Evolutionary conservation across 177 flowering plant genomes (phyloP).

Genomic region (Telopea speciosissima): DNA sequence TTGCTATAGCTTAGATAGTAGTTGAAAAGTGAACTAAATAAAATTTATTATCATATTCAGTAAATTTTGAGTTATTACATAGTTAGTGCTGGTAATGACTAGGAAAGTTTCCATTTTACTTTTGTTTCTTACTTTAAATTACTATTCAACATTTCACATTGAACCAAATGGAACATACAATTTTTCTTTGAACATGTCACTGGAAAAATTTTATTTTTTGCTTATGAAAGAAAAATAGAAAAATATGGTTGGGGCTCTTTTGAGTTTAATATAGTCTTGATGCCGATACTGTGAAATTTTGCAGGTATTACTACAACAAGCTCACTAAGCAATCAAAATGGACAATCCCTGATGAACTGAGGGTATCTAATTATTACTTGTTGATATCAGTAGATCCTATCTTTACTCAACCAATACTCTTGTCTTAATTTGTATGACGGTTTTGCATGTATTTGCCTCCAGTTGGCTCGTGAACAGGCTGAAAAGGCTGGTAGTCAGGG

Average conservation of each 20-base stretch:
- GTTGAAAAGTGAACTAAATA: too few relatives aligned
- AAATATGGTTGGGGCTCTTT: background rate
- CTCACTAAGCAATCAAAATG: slow-evolving; percentile 84
- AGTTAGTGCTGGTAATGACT: too few relatives aligned
- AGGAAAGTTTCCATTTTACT: too few relatives aligned
- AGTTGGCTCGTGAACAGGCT: slow-evolving; percentile 82
- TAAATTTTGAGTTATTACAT: too few relatives aligned
- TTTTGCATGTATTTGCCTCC: slow-evolving; percentile 14
- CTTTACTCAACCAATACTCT: background rate
- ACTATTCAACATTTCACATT: too few relatives aligned
- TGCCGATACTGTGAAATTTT: slow-evolving; percentile 1
- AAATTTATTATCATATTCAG: too few relatives aligned
- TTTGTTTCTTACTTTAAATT: too few relatives aligned
- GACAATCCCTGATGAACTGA: slow-evolving; percentile 89
- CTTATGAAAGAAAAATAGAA: background rate
- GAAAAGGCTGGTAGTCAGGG: slow-evolving; percentile 35
- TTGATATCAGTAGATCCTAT: background rate
- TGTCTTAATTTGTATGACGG: slow-evolving; percentile 1
- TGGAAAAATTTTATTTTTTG: too few relatives aligned
- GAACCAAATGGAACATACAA: too few relatives aligned
- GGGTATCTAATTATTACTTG: slow-evolving; percentile 35
- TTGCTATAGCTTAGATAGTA: too few relatives aligned
- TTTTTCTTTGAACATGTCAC: too few relatives aligned
- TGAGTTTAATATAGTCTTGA: background rate
- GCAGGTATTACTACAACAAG: slow-evolving; percentile 93